Conservation (phyloP, 148 eudicot species). For the Dianthus caryophyllus region DNA sequence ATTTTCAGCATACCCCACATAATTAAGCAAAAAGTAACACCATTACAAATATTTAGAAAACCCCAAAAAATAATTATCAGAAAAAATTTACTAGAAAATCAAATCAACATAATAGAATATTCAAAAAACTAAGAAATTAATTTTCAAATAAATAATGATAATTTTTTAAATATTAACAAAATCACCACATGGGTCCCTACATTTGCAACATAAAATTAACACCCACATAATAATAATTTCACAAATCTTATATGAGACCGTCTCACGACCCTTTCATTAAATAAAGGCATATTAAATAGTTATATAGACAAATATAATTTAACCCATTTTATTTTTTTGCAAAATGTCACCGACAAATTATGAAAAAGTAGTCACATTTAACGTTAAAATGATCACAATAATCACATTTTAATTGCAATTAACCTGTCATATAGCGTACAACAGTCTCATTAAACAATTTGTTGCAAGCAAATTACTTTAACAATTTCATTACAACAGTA, state of each 20-base stretch:
- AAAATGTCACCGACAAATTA: too few species aligned
- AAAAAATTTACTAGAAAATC: not conserved
- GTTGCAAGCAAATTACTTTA: not conserved
- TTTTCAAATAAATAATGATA: not conserved
- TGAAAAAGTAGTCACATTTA: too few species aligned
- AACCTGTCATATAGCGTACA: too few species aligned
- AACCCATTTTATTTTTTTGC: too few species aligned
- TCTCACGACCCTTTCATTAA: too few species aligned
- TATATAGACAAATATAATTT: too few species aligned
- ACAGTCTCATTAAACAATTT: too few species aligned
- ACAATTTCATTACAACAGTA: constrained; percentile 6
- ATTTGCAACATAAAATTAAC: not conserved
- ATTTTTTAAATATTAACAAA: not conserved
- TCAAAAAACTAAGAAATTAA: not conserved
- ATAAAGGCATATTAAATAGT: too few species aligned
- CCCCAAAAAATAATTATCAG: not conserved
- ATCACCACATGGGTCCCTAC: constrained; percentile 2
- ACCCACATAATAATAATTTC: not conserved
- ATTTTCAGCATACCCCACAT: constrained; percentile 8
- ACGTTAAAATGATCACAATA: too few species aligned
- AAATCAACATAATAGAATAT: not conserved
- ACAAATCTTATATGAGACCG: too few species aligned
- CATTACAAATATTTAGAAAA: not conserved
- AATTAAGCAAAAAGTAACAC: constrained; percentile 2
- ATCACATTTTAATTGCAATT: too few species aligned